phyloP scores from a whole-genome alignment of 768 basidiomycete species.

The Tulasnella sp. region DNA sequence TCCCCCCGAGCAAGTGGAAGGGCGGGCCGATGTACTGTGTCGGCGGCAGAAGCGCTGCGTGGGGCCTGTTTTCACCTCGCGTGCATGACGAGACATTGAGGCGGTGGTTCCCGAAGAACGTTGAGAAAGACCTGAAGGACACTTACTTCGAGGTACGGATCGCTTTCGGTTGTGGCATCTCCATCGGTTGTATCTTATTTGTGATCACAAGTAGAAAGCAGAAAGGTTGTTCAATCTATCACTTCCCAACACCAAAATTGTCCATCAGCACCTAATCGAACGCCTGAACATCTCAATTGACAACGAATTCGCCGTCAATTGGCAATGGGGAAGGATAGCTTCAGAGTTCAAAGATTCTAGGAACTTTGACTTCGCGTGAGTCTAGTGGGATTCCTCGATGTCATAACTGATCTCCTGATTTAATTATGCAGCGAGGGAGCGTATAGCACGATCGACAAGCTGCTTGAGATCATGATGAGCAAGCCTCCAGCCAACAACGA shows the following conservation, averaged over 20 bases:
- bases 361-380: slow-evolving; percentile 27
- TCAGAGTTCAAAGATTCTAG: slow-evolving; percentile 22
- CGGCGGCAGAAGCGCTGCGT: slow-evolving; percentile 23
- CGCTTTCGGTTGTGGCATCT: too few relatives aligned
- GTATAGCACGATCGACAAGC: slow-evolving; percentile 3
- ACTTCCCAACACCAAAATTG: not conserved
- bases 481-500: too few relatives aligned
- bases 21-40: slow-evolving; percentile 22
- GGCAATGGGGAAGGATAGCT: slow-evolving; percentile 27
- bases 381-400: too few relatives aligned
- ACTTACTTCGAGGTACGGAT: not conserved
- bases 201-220: too few relatives aligned
- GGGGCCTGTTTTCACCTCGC: slow-evolving; percentile 12
- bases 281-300: slow-evolving; percentile 7
- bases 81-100: slow-evolving; percentile 2
- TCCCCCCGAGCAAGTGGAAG: too few relatives aligned
- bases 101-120: not conserved
- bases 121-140: not conserved
- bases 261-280: slow-evolving; percentile 9
- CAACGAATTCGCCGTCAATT: slow-evolving; percentile 9
- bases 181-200: too few relatives aligned
- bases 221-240: slow-evolving; percentile 7
- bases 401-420: too few relatives aligned
- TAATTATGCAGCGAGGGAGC: too few relatives aligned
- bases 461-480: not conserved